Base-by-base conservation (phyloP, 2,329 filamentous ascomycete species). In the Ophiostoma triangulosporum region DNA sequence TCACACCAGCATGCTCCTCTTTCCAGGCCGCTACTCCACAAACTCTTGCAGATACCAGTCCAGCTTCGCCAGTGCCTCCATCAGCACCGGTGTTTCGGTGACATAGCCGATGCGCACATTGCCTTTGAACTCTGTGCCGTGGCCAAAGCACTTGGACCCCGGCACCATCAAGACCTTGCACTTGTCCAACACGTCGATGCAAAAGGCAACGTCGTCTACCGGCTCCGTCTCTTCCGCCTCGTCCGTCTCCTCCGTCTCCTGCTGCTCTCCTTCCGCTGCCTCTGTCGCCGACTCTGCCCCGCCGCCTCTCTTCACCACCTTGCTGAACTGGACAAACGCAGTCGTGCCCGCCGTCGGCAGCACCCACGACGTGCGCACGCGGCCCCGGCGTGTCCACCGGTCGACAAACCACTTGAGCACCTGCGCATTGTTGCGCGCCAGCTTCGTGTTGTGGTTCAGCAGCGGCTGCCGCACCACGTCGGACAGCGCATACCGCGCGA, bases 31-130 rank as follows among this genome's bases (percentile, higher is more conserved):
- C 33, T 50, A 56, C 17, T 48, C 50, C 50, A 71, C 52, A 52
- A 66, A 48, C 43, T 66, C 58, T 26, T 61, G 60, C 7, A 77
- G 55, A 61, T 75, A 77, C 2, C 40, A 54, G 6, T 65, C 65
- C 36, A 78, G 62, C 60, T 62, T 67, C 59, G 78, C 73, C 62
- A 94, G 63, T 0, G 78, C 88, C 58, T 81, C 74, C 61, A 77
- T 71, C 51, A 94, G 62, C n/a, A 86, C 74, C 14, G 80, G 73
- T 0, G 84, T 89, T 60, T 83, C 75, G 61, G 80, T 83, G 1
- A 83, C 86, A 66, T 84, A 93, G 0, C 88, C 87, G 57, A 94
- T 75, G 56, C 88, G 74, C 22, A 94, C 82, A 66, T 80, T 90
- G 2, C 88, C 88, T 59, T 75, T 73, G 62, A 86, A 90, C 46